Base-by-base conservation (phyloP, 2,329 filamentous ascomycete species). In the Pseudomassariella vexata region DNA sequence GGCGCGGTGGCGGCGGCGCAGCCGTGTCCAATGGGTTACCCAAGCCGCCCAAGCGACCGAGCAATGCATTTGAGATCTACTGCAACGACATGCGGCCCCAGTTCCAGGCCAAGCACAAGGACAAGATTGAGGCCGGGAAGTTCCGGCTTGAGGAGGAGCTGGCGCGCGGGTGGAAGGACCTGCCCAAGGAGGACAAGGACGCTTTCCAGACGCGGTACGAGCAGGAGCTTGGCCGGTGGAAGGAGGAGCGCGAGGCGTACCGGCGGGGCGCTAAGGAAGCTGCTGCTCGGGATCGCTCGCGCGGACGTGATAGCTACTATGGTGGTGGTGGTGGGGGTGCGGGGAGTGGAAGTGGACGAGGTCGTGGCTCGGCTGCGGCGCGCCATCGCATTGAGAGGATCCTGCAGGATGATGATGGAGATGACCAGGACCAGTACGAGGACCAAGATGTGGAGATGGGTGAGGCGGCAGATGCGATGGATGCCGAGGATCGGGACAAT, bases 11-110 rank as follows among this genome's bases (percentile, higher is more conserved):
- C 38, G 40, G 53, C 38, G 39, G 47, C 15, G 45, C 48, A 41
- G 39, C 51, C 38, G 44, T 39, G 39, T 62, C 57, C 37, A 71
- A 73, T 39, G 62, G 65, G 29, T 41, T 60, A 11, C 47, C 52
- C 35, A 62, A 63, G 41, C 47, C 57, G 14, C 51, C 60, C 11
- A 67, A 68, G 49, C 57, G 57, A 29, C 65, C 66, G 9, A 56
- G 53, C 38, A 67, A 55, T 41, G 71, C 69, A 3, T 77, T 73
- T 44, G 70, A 75, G 39, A 53, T 76, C 11, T 78, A 70, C 55
- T 73, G 66, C 48, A 59, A 61, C 33, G 70, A 75, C 39, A 60
- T 52, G 38, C 65, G 70, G 28, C 57, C 64, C 4, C 40, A 53
- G 9, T 52, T 71, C 18, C 59, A 65, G 29, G 56, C 59, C 7